Conservation (phyloP, 371 early-diverging fungal species). For the Mortierella sp. region DNA sequence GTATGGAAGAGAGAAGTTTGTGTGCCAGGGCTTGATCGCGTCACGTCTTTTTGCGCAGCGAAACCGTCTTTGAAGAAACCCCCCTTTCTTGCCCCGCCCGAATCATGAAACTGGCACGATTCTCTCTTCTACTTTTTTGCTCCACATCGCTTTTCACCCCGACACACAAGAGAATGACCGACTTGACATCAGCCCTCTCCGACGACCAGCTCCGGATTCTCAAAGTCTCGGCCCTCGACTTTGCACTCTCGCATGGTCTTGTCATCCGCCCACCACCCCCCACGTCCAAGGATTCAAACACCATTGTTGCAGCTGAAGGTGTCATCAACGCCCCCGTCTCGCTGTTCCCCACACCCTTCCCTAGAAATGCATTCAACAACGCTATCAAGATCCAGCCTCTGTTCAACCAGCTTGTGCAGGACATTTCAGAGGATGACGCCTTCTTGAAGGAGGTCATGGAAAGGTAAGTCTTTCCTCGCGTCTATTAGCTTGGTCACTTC, state of each 20-base stretch:
- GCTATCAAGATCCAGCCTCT: constrained; percentile 83
- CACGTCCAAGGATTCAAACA: constrained; percentile 29
- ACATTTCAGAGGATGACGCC: constrained; percentile 77
- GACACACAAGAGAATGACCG: constrained; percentile 16
- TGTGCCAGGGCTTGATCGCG: too few species aligned
- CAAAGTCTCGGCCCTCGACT: constrained; percentile 75
- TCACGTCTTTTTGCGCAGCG: too few species aligned
- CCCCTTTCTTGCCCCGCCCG: too few species aligned
- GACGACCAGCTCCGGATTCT: constrained; percentile 53
- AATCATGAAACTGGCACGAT: too few species aligned
- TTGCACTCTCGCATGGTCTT: constrained; percentile 82
- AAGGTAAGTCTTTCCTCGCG: constrained; percentile 56
- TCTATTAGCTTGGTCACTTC: background rate
- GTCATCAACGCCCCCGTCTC: constrained; percentile 89
- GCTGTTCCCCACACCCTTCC: constrained; percentile 90
- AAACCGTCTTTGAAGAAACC: too few species aligned
- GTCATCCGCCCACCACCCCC: constrained; percentile 73
- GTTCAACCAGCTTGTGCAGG: constrained; percentile 86
- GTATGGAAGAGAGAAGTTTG: background rate
- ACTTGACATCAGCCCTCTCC: constrained; percentile 46
- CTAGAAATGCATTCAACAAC: constrained; percentile 75
- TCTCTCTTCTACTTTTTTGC: background rate
- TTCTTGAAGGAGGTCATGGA: constrained; percentile 82
- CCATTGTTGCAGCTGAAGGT: constrained; percentile 40
- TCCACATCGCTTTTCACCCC: background rate